Conservation (phyloP, 176 grass and related monocot genomes). For the Ampelocalamus luodianensis region DNA sequence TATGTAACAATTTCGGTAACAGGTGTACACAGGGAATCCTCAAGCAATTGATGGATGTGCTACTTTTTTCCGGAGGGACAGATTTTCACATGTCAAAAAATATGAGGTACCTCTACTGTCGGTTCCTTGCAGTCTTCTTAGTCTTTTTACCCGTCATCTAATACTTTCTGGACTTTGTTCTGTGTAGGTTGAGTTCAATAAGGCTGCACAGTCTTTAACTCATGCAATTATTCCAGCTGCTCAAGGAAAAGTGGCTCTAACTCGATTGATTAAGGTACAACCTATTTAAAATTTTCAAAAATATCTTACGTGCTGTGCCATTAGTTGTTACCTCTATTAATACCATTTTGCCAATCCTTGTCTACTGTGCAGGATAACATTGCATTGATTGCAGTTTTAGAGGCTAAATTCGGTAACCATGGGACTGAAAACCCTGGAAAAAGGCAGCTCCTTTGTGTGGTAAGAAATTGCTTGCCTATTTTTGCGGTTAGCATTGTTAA, state of each 20-base stretch:
- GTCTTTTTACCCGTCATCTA: constrained; percentile 11
- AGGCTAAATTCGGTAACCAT: constrained; percentile 75
- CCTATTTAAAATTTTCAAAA: not conserved
- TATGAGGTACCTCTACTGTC: constrained; percentile 62
- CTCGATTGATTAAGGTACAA: constrained; percentile 75
- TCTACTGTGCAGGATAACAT: constrained; percentile 73
- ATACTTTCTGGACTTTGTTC: constrained; percentile 33
- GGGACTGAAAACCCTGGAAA: constrained; percentile 82
- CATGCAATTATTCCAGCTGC: constrained; percentile 66
- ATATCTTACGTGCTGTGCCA: not conserved
- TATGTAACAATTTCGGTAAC: constrained; percentile 3
- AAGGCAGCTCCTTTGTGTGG: constrained; percentile 89
- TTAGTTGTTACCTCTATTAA: not conserved
- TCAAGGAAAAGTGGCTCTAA: constrained; percentile 75
- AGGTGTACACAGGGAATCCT: constrained; percentile 71
- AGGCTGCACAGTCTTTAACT: constrained; percentile 88
- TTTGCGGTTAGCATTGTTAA: not conserved
- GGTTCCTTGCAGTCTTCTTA: constrained; percentile 22
- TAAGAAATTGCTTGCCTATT: constrained; percentile 42
- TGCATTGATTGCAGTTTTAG: constrained; percentile 84
- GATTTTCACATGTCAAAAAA: constrained; percentile 93
- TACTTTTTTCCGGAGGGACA: constrained; percentile 88
- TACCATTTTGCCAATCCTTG: constrained; percentile 17
- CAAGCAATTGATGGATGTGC: constrained; percentile 81
- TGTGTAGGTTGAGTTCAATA: constrained; percentile 90